These are phyloP conservation scores for Globisporangium megalacanthum DNA, from an alignment of 352 stramenopile genomes.

Conservation along the genomic window DNA sequence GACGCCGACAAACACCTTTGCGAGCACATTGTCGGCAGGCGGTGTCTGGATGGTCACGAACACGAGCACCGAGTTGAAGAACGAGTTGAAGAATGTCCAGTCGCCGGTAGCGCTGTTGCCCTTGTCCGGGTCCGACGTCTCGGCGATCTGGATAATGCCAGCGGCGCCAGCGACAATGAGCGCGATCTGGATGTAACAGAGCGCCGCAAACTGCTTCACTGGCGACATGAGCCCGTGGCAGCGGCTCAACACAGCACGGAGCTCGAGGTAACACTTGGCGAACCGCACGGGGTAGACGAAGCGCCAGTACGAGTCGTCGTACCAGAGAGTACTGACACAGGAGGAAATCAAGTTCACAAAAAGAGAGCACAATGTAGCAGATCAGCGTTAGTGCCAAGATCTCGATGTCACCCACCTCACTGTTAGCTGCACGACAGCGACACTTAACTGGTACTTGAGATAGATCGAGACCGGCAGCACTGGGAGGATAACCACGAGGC, in stretches of 20 bases:
- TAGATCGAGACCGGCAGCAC: slow-evolving; percentile 77
- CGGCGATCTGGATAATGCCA: slow-evolving; percentile 80
- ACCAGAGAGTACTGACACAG: slow-evolving; percentile 63
- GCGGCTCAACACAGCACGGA: slow-evolving; percentile 65
- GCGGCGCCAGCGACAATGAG: slow-evolving; percentile 72
- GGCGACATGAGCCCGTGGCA: slow-evolving; percentile 79
- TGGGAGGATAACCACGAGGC: slow-evolving; percentile 58
- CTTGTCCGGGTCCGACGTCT: slow-evolving; percentile 59
- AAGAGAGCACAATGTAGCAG: not conserved
- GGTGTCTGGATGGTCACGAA: slow-evolving; percentile 86
- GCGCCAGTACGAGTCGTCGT: slow-evolving; percentile 64
- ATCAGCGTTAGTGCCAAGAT: too few species aligned
- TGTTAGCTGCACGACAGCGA: not conserved
- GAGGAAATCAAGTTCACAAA: slow-evolving; percentile 2
- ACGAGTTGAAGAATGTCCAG: slow-evolving; percentile 87
- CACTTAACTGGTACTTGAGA: slow-evolving; percentile 60
- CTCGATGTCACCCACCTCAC: too few species aligned
- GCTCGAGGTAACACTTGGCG: slow-evolving; percentile 75
- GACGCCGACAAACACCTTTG: slow-evolving; percentile 75
- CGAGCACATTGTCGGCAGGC: slow-evolving; percentile 73
- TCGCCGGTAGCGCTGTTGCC: slow-evolving; percentile 43
- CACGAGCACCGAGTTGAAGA: slow-evolving; percentile 86
- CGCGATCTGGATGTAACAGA: slow-evolving; percentile 80
- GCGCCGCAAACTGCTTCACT: slow-evolving; percentile 69
- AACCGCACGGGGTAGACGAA: slow-evolving; percentile 85